phyloP scores from a whole-genome alignment of 805 yeast genomes.

The Limtongia smithiae region DNA sequence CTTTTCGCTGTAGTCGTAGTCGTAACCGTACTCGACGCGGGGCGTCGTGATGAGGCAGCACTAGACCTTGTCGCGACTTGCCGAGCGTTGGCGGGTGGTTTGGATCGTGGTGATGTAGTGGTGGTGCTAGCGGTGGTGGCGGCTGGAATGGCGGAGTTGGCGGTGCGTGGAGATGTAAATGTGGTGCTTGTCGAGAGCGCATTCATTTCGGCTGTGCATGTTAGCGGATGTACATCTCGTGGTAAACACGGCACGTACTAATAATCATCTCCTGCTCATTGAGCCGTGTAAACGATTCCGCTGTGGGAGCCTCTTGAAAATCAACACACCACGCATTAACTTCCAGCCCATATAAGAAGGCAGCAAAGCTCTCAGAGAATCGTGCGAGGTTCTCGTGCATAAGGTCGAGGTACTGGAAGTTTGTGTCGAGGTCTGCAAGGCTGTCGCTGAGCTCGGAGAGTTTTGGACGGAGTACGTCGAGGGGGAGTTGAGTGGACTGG shows the following conservation, averaged over 20 bases:
- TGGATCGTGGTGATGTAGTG: no score
- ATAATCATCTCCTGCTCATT: constrained; percentile 10
- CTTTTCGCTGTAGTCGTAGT: no score
- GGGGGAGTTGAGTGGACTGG: constrained; percentile 9
- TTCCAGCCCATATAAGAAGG: constrained; percentile 73
- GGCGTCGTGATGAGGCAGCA: no score
- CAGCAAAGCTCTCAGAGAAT: constrained; percentile 75
- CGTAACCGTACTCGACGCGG: no score
- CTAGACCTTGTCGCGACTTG: no score
- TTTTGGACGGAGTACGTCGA: constrained; percentile 28
- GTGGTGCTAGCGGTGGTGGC: no score
- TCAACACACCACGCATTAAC: constrained; percentile 88
- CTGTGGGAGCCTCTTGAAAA: constrained; percentile 41
- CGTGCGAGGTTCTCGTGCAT: constrained; percentile 59
- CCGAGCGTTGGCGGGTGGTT: no score
- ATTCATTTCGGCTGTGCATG: background rate
- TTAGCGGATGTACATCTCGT: background rate
- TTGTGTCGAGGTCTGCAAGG: constrained; percentile 50
- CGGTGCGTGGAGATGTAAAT: no score
- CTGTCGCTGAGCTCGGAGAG: constrained; percentile 36
- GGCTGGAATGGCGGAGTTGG: no score
- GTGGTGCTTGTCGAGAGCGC: no score
- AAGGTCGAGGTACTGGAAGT: constrained; percentile 53
- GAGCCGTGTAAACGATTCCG: constrained; percentile 17
- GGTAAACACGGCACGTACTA: constrained; percentile 3